These are phyloP conservation scores for Heimioporus sp. DNA, from an alignment of 768 basidiomycete species.

Conservation along the genomic window DNA sequence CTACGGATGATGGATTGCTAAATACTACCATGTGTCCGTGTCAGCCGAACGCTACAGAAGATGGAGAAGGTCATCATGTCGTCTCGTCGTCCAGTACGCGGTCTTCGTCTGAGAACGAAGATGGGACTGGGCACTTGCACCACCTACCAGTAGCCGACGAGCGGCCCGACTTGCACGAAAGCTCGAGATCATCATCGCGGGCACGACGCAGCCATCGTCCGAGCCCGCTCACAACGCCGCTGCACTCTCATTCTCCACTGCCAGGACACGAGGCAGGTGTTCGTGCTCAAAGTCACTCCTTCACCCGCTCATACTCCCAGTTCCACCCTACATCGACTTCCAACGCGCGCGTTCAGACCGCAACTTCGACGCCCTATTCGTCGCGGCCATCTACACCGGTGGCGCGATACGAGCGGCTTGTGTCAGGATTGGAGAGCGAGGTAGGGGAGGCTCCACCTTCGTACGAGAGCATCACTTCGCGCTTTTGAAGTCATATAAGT, in stretches of 20 bases:
- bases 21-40: conserved; percentile 44
- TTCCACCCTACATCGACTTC: background rate
- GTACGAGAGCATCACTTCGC: conserved; percentile 27
- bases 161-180: background rate
- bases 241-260: background rate
- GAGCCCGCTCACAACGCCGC: background rate
- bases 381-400: conserved; percentile 22
- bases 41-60: conserved; percentile 3
- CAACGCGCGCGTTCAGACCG: background rate
- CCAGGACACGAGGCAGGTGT: background rate
- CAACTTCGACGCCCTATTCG: background rate
- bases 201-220: background rate
- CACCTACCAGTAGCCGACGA: background rate
- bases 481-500: background rate
- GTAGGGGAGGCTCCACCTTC: conserved; percentile 81
- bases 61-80: conserved; percentile 12
- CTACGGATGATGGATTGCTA: conserved; percentile 13
- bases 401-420: conserved; percentile 72
- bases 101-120: conserved; percentile 29
- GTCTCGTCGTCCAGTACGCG: conserved; percentile 23
- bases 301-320: background rate
- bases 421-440: conserved; percentile 84
- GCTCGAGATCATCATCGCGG: conserved; percentile 1
- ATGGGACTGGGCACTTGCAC: background rate
- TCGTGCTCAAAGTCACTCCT: background rate